These are phyloP conservation scores for Achaetomium macrosporum DNA, from an alignment of 2,329 filamentous ascomycete species.

Conservation along the genomic window DNA sequence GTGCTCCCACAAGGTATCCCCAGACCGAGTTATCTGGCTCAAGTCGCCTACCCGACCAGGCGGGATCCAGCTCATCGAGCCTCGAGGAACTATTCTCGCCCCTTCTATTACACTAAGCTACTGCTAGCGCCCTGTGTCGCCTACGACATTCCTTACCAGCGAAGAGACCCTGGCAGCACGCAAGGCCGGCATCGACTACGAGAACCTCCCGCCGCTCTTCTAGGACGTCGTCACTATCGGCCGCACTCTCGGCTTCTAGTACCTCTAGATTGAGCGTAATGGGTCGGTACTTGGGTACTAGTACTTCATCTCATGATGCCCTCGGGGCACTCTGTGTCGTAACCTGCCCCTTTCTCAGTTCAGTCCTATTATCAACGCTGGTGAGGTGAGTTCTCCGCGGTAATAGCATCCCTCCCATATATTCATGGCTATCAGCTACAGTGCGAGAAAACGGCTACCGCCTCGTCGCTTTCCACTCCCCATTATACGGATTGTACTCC, in stretches of 20 bases:
- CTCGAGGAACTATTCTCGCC: not conserved
- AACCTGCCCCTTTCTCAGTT: no score
- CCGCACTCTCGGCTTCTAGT: not conserved
- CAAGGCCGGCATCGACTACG: not conserved
- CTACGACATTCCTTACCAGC: constrained; percentile 2
- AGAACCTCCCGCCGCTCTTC: constrained; percentile 4
- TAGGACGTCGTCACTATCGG: not conserved
- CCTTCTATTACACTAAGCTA: constrained; percentile 4
- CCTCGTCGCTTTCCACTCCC: constrained; percentile 23
- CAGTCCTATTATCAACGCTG: no score
- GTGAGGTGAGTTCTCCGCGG: no score
- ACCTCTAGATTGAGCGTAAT: constrained; percentile 12
- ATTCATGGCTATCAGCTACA: no score
- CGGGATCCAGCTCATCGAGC: constrained; percentile 6
- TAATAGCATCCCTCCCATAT: no score
- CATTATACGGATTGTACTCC: constrained; percentile 27
- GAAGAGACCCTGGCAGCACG: not conserved
- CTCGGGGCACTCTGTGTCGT: no score
- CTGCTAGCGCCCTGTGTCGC: constrained; percentile 1
- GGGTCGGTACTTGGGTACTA: no score
- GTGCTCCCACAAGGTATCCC: not conserved
- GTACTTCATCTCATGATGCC: no score
- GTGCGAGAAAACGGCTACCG: no score
- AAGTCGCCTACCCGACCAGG: not conserved
- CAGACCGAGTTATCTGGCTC: constrained; percentile 8